Evolutionary conservation across 1,284 basidiomycete species (phyloP).

Genomic region (Leccinum subspadiceum): DNA sequence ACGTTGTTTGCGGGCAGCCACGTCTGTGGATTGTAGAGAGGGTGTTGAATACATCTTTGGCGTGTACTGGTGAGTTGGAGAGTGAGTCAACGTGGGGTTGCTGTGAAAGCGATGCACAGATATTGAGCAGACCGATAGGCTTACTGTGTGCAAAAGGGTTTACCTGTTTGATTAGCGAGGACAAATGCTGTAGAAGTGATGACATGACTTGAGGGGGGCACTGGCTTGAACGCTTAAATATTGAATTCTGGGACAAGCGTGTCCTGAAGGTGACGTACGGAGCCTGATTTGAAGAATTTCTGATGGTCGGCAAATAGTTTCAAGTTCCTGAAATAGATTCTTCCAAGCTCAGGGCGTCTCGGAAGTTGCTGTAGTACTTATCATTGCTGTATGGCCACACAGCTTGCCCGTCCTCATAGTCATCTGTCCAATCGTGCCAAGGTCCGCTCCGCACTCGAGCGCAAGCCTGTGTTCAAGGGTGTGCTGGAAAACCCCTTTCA

Average conservation of each 20-base stretch:
- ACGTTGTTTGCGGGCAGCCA: slow-evolving; percentile 26
- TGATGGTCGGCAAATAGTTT: not conserved
- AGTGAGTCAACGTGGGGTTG: slow-evolving; percentile 1
- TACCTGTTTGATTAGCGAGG: not conserved
- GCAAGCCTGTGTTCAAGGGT: slow-evolving; percentile 62
- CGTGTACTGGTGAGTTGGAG: not conserved
- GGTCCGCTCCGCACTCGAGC: slow-evolving; percentile 39
- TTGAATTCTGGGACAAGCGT: not conserved
- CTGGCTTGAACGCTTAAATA: not conserved
- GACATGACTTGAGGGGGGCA: not conserved
- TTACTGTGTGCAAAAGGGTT: slow-evolving; percentile 2
- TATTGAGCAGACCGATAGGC: not conserved
- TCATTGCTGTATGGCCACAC: slow-evolving; percentile 35
- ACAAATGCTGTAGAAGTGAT: slow-evolving; percentile 16
- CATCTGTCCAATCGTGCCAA: slow-evolving; percentile 62
- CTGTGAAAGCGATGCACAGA: slow-evolving; percentile 3
- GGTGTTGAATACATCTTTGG: slow-evolving; percentile 7
- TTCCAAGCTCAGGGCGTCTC: not conserved
- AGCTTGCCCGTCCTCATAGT: slow-evolving; percentile 47
- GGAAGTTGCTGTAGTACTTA: not conserved
- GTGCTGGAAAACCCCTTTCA: slow-evolving; percentile 71
- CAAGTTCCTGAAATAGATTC: not conserved
- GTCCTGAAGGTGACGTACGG: too few species aligned
- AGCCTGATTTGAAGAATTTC: not conserved
- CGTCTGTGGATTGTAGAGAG: slow-evolving; percentile 5